Conservation (phyloP, 1,284 basidiomycete genomes). For the Ganoderma sinense region DNA sequence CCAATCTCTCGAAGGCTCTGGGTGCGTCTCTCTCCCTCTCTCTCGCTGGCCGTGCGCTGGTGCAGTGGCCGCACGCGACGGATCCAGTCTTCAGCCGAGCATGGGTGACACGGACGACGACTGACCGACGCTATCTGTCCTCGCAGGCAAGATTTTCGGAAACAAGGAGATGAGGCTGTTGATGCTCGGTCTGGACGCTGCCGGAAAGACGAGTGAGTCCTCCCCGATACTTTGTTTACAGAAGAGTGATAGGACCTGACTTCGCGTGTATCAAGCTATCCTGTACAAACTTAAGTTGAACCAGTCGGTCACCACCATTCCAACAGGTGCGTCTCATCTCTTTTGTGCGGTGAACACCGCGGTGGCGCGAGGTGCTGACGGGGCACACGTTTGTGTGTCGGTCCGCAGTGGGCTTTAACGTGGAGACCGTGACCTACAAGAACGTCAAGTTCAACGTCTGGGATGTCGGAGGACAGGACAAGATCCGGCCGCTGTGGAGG, state of each 20-base stretch:
- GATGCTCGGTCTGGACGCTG: conserved; percentile 95
- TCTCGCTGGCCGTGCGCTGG: neutral
- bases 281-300: conserved; percentile 99
- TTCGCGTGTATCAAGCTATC: conserved; percentile 71
- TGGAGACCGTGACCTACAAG: conserved; percentile 99
- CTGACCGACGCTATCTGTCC: conserved; percentile 18
- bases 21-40: conserved; percentile 50
- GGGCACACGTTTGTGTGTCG: conserved; percentile 22
- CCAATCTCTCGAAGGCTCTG: conserved; percentile 79
- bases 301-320: conserved; percentile 98
- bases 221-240: neutral
- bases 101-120: conserved; percentile 17
- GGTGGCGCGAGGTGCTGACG: conserved; percentile 3
- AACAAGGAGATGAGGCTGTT: conserved; percentile 99
- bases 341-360: neutral
- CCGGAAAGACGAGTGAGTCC: conserved; percentile 92
- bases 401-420: conserved; percentile 92
- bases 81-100: neutral
- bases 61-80: neutral
- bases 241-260: conserved; percentile 19
- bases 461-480: conserved; percentile 99
- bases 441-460: conserved; percentile 99
- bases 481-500: conserved; percentile 98
- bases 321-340: conserved; percentile 76
- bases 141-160: conserved; percentile 91